Percentiles rank a stretch among this genome's conserved stretches.
Conservation (phyloP, 2,329 filamentous ascomycete species). For the Trichoderma simmonsii region DNA sequence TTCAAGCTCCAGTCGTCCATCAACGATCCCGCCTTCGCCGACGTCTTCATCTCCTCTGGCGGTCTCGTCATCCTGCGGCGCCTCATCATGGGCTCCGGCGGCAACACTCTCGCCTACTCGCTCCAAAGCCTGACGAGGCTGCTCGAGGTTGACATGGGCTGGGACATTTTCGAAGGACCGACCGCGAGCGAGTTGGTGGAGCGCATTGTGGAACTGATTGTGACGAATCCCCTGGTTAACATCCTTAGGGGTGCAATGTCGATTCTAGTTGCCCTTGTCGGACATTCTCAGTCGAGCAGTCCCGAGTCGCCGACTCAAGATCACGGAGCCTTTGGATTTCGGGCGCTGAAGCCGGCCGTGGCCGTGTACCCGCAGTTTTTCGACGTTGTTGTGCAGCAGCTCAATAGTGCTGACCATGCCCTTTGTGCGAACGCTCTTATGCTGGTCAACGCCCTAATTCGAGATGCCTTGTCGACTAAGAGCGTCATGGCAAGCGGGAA, state of each 20-base stretch:
- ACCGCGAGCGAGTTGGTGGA: conserved; percentile 65
- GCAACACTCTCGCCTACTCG: conserved; percentile 94
- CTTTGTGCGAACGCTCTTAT: conserved; percentile 94
- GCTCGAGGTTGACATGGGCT: conserved; percentile 95
- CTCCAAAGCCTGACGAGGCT: conserved; percentile 83
- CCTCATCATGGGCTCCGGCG: conserved; percentile 78
- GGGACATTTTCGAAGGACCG: conserved; percentile 75
- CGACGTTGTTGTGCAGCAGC: conserved; percentile 84
- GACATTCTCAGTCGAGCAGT: conserved; percentile 66
- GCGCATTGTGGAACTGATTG: conserved; percentile 84
- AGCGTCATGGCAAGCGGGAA: conserved; percentile 42
- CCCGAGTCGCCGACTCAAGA: conserved; percentile 34
- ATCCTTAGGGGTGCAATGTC: conserved; percentile 96
- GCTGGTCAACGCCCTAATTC: conserved; percentile 90
- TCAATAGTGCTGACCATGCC: conserved; percentile 91
- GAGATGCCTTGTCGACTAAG: conserved; percentile 81
- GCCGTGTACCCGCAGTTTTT: conserved; percentile 91
- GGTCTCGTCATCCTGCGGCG: conserved; percentile 78
- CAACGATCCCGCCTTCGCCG: conserved; percentile 93
- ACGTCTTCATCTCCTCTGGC: conserved; percentile 89
- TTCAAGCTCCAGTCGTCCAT: conserved; percentile 97
- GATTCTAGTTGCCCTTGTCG: conserved; percentile 88
- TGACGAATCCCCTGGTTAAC: conserved; percentile 93
- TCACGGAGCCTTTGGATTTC: conserved; percentile 76
- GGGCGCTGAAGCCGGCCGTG: conserved; percentile 86